Evolutionary conservation across 805 yeast species (phyloP).

Genomic region (Candida mattraensis): DNA sequence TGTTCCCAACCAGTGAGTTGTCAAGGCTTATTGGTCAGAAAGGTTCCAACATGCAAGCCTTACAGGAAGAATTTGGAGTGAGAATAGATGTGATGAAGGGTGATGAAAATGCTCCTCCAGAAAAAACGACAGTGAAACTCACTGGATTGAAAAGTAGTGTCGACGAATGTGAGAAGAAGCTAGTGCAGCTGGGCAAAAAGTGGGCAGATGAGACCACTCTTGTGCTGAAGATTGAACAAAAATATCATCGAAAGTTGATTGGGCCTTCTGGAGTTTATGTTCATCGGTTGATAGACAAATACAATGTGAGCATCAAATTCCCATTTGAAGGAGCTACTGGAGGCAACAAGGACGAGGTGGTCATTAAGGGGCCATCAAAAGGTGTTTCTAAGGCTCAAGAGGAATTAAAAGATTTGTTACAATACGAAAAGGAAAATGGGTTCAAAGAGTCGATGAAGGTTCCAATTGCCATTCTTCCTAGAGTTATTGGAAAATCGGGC

Average conservation of each 20-base stretch:
- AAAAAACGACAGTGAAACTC: conserved; percentile 52
- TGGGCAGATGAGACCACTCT: conserved; percentile 80
- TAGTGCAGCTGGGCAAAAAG: conserved; percentile 60
- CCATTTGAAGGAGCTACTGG: conserved; percentile 52
- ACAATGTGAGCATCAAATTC: conserved; percentile 77
- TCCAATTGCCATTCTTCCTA: conserved; percentile 72
- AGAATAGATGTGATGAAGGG: conserved; percentile 67
- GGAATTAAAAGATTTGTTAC: conserved; percentile 78
- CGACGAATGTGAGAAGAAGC: conserved; percentile 63
- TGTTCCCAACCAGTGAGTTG: conserved; percentile 65
- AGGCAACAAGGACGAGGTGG: conserved; percentile 60
- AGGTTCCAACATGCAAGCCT: conserved; percentile 69
- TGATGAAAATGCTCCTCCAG: conserved; percentile 41
- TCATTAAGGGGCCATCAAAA: conserved; percentile 84
- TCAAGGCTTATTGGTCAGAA: conserved; percentile 87
- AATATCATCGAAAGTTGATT: conserved; percentile 77
- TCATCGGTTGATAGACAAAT: conserved; percentile 82
- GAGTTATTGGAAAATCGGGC: conserved; percentile 89
- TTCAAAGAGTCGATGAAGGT: conserved; percentile 61
- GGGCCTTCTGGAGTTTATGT: conserved; percentile 83
- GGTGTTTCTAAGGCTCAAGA: conserved; percentile 82
- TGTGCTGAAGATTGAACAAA: conserved; percentile 67
- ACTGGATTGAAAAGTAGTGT: conserved; percentile 80
- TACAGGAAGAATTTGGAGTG: conserved; percentile 74
- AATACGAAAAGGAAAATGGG: conserved; percentile 87